Evolutionary conservation across 345 rosid species (phyloP), one percentile per base, ranked within the genome.

Genomic region (Hypericum androsaemum): DNA sequence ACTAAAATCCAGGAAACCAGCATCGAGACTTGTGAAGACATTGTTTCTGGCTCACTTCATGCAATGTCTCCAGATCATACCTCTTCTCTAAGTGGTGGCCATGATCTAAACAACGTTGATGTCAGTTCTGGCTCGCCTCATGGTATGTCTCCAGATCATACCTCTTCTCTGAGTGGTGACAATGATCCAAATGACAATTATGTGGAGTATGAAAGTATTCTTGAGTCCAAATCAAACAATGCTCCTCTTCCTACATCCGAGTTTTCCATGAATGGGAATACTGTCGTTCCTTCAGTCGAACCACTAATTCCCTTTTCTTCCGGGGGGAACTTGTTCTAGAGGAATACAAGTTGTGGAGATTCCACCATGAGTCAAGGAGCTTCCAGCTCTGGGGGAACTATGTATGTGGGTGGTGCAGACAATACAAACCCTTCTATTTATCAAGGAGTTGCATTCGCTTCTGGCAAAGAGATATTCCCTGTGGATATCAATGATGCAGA

Each of bases 291-390:
- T 59, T 53, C 80, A 49, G 60, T 64, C 38, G 63, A 58, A 58
- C 82, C 64, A 57, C 82, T 62, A 57, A 68, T 61, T 69, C 74
- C 70, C 10, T 67, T 69, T 54, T 61, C 79, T 58, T 64, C 86
- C 4, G 32, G 32, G 32, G 32, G 32, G 32, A 22, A 22, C 32
- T 22, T 22, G 32, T 22, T 1, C 32, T 22, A 1, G 32, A 22
- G 32, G 32, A 22, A 22, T 22, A 22, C 32, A 22, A 22, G 32
- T 22, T 22, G 32, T 22, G 32, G 32, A 22, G 32, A 22, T 22
- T 22, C 32, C 4, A 22, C 32, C 32, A 22, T 22, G 32, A 22
- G 32, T 22, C 32, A 22, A 22, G 32, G 32, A 22, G 32, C 32
- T 22, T 22, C 32, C 32, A 22, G 32, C 32, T 22, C 4, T 51